phyloP scores from a whole-genome alignment of 164 flowering plant species.

The Santalum album region DNA sequence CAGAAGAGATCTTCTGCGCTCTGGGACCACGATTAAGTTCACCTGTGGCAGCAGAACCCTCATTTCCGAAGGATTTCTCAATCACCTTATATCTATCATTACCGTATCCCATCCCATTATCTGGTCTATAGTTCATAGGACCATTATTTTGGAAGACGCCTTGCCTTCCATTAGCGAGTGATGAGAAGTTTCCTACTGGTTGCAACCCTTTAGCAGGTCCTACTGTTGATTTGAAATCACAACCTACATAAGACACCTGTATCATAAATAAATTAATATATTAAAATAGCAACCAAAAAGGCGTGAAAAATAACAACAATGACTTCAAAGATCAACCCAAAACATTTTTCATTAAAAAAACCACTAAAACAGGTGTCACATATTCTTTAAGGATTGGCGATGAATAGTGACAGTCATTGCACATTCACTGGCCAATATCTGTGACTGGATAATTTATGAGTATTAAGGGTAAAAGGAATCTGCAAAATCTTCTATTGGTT shows the following conservation, averaged over 20 bases:
- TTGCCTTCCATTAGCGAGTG: conserved; percentile 23
- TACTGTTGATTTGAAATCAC: conserved; percentile 19
- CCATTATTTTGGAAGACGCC: conserved; percentile 22
- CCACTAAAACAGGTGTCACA: too few relatives aligned
- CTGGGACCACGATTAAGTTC: conserved; percentile 71
- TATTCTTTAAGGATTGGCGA: too few relatives aligned
- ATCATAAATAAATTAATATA: background rate
- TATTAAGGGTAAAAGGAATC: too few relatives aligned
- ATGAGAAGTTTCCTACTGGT: conserved; percentile 21
- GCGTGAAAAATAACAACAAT: background rate
- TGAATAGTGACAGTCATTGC: too few relatives aligned
- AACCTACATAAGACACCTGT: conserved; percentile 22
- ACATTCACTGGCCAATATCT: too few relatives aligned
- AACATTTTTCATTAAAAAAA: too few relatives aligned
- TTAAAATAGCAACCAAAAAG: background rate
- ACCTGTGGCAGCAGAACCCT: conserved; percentile 15
- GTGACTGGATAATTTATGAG: too few relatives aligned
- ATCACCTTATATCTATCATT: conserved; percentile 20
- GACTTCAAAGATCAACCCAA: background rate
- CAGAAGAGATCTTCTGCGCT: conserved; percentile 16
- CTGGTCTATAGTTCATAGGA: conserved; percentile 15
- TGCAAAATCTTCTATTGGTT: too few relatives aligned
- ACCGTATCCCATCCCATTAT: conserved; percentile 24
- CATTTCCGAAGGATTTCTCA: conserved; percentile 22
- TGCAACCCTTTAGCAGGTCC: conserved; percentile 17